Evolutionary conservation across 2,329 filamentous ascomycete genomes (phyloP).

Genomic region (Saccharata proteae): DNA sequence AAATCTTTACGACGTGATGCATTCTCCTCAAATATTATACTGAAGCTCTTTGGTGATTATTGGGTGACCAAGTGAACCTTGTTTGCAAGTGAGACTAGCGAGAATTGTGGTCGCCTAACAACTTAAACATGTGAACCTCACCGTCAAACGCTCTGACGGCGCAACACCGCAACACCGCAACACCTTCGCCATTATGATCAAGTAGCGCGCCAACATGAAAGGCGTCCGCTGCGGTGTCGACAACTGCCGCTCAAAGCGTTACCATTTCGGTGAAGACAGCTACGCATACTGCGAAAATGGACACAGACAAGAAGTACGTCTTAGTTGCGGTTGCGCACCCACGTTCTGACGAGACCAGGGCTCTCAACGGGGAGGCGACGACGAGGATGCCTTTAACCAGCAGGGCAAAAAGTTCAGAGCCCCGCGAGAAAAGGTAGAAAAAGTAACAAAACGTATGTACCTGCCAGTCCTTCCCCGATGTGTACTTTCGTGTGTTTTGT

Average conservation of each 20-base stretch:
- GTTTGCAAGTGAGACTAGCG: slow-evolving; percentile 1
- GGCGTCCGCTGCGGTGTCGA: slow-evolving; percentile 39
- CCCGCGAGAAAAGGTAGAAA: slow-evolving; percentile 46
- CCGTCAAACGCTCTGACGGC: neutral
- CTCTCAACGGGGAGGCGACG: slow-evolving; percentile 29
- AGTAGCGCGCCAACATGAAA: slow-evolving; percentile 10
- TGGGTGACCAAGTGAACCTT: neutral
- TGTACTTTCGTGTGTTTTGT: too few species aligned
- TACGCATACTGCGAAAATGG: slow-evolving; percentile 69
- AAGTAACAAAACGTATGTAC: slow-evolving; percentile 34
- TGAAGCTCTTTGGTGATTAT: slow-evolving; percentile 1
- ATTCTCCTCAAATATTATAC: too few species aligned
- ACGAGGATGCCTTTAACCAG: slow-evolving; percentile 57
- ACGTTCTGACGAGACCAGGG: slow-evolving; percentile 6
- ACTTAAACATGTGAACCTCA: neutral
- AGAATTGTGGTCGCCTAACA: slow-evolving; percentile 2
- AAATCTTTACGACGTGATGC: slow-evolving; percentile 9
- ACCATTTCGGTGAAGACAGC: slow-evolving; percentile 60
- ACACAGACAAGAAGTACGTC: slow-evolving; percentile 60
- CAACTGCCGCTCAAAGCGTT: slow-evolving; percentile 56
- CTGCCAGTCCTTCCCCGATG: too few species aligned
- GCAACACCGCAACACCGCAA: neutral
- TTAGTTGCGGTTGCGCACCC: too few species aligned
- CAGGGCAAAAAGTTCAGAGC: slow-evolving; percentile 44
- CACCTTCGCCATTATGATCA: neutral